A percentile compares a stretch with the other conserved stretches of the same genome.
These are phyloP conservation scores for Cicer chorassanicum DNA, from an alignment of 306 rosid genomes.

Conservation along the genomic window DNA sequence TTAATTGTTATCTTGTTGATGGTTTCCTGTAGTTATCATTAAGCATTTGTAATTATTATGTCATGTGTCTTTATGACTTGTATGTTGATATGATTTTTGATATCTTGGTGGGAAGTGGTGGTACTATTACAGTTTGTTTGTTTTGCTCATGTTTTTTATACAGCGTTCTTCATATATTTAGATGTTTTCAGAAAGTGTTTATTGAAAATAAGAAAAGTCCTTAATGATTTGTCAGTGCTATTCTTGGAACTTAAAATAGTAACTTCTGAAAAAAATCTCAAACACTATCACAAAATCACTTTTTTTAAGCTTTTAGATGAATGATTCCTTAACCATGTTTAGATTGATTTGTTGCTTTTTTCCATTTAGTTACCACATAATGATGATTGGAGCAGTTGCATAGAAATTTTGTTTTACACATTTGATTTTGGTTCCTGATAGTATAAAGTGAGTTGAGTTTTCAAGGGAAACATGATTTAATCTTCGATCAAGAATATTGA, in stretches of 20 bases:
- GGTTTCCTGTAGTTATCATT: slow-evolving; percentile 10
- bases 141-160: background rate
- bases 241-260: background rate
- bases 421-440: slow-evolving; percentile 23
- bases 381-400: slow-evolving; percentile 23
- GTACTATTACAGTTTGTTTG: background rate
- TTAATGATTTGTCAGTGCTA: background rate
- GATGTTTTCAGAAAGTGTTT: background rate
- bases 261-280: slow-evolving; percentile 14
- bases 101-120: background rate
- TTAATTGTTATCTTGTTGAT: slow-evolving; percentile 6
- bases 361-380: slow-evolving; percentile 15
- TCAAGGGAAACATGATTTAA: slow-evolving; percentile 1
- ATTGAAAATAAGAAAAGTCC: background rate
- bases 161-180: no score
- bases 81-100: background rate
- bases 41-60: background rate
- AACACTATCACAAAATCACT: background rate
- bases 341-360: slow-evolving; percentile 10
- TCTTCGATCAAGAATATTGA: slow-evolving; percentile 15
- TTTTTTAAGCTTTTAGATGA: background rate
- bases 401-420: background rate
- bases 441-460: background rate
- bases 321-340: background rate
- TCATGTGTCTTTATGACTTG: background rate